Evolutionary conservation across 2,329 filamentous ascomycete species (phyloP), one percentile per base, ranked within the genome.

Genomic region (Epicoccum nigrum): DNA sequence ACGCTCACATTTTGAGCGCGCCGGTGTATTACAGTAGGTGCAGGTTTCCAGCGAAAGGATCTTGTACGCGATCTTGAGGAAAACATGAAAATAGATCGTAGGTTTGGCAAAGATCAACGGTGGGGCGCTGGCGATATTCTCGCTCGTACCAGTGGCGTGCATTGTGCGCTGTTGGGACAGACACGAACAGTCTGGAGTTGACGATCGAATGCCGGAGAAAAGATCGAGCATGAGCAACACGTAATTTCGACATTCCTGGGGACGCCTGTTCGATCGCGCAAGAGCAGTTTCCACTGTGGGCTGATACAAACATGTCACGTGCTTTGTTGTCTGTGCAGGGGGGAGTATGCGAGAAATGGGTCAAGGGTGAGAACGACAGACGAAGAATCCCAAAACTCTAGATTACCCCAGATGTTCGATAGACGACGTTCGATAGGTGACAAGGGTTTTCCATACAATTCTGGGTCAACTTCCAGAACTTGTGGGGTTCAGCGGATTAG

Each of bases 401-500:
- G 21, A 4, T 19, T 47, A 39, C 49, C 39, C 49, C 49, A 47
- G 49, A 43, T 43, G n/a, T n/a, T n/a, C n/a, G n/a, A n/a, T n/a
- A n/a, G n/a, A n/a, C n/a, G n/a, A n/a, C n/a, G n/a, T n/a, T n/a
- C 32, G 32, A 44, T 39, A 19, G 38, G 43, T 27, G 16, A 39
- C 49, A 43, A 35, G 49, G 49, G 31, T 21, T 47, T 51, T 37
- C 41, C 28, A 47, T 25, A 47, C 33, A 30, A 28, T 39, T 47
- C 33, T 52, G 49, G 38, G 20, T 43, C 49, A 52, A 39, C 25
- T 44, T 47, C 43, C 46, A 44, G 49, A 32, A 43, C 32, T 52
- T 52, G 49, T 47, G 49, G 49, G 49, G 49, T 52, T 32, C 49
- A 47, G 49, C 43, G 17, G 49, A 11, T 25, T 52, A 44, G 49